Conservation (phyloP, 768 basidiomycete species). For the Cystofilobasidium ferigula region DNA sequence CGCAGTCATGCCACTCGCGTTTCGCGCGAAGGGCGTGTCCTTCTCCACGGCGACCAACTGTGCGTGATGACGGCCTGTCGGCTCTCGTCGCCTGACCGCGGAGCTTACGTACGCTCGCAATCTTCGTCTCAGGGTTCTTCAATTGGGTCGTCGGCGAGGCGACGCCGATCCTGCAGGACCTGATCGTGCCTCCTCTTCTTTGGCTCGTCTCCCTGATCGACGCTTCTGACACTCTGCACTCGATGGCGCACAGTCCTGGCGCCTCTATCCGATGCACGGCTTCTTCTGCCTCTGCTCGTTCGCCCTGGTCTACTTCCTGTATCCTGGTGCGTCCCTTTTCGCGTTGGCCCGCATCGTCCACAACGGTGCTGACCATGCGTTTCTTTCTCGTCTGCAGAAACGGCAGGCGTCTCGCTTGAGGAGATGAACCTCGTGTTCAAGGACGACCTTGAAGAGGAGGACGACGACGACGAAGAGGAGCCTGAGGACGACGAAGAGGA, state of each 20-base stretch:
- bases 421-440: conserved; percentile 33
- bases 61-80: neutral
- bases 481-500: no score
- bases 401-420: conserved; percentile 34
- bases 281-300: conserved; percentile 70
- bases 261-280: conserved; percentile 88
- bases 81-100: neutral
- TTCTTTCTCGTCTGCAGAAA: conserved; percentile 36
- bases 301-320: conserved; percentile 53
- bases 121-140: conserved; percentile 46
- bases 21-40: conserved; percentile 92
- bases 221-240: neutral
- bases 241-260: conserved; percentile 54
- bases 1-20: conserved; percentile 67
- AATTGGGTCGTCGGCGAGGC: conserved; percentile 81
- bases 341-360: neutral
- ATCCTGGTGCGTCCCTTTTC: conserved; percentile 42
- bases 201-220: neutral
- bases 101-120: neutral
- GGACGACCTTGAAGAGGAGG: conserved; percentile 4
- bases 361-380: neutral
- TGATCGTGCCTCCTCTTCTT: conserved; percentile 43
- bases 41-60: conserved; percentile 67
- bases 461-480: no score
- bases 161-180: conserved; percentile 75